These are phyloP conservation scores for Daldinia eschscholtzii DNA, from an alignment of 2,329 filamentous ascomycete genomes.

Conservation along the genomic window DNA sequence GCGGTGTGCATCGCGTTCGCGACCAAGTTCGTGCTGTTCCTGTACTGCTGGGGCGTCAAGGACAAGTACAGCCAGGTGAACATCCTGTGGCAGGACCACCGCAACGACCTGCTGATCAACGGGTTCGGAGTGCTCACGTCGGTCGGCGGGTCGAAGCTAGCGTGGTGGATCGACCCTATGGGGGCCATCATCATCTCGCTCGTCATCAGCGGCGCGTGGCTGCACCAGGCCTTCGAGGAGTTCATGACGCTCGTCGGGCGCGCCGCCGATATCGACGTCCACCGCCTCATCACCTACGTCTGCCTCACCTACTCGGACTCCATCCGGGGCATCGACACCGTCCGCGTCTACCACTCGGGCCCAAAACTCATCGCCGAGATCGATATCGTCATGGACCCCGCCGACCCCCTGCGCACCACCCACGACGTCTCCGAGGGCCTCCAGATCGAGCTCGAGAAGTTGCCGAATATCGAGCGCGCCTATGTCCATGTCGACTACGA, in stretches of 20 bases:
- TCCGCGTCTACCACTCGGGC: slow-evolving; percentile 91
- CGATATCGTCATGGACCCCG: slow-evolving; percentile 91
- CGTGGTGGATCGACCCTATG: slow-evolving; percentile 95
- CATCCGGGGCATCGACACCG: slow-evolving; percentile 91
- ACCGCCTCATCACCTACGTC: slow-evolving; percentile 96
- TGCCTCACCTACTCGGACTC: slow-evolving; percentile 89
- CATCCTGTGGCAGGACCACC: slow-evolving; percentile 96
- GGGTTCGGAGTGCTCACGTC: slow-evolving; percentile 92
- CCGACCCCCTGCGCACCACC: slow-evolving; percentile 78
- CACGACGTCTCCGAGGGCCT: slow-evolving; percentile 95
- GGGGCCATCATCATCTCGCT: slow-evolving; percentile 87
- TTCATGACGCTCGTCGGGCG: slow-evolving; percentile 93
- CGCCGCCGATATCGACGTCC: slow-evolving; percentile 83
- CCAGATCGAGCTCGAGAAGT: slow-evolving; percentile 91
- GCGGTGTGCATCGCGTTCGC: slow-evolving; percentile 85
- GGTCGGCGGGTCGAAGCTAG: slow-evolving; percentile 87
- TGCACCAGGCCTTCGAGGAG: slow-evolving; percentile 86
- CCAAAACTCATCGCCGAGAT: slow-evolving; percentile 93
- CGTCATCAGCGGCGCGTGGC: slow-evolving; percentile 84
- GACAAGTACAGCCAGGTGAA: slow-evolving; percentile 92
- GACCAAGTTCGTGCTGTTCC: slow-evolving; percentile 85
- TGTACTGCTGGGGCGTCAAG: slow-evolving; percentile 92
- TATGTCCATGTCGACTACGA: slow-evolving; percentile 99
- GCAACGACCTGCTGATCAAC: slow-evolving; percentile 97
- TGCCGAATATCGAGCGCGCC: slow-evolving; percentile 91